Conservation (phyloP, 1,284 basidiomycete genomes). For the Somion occarium region DNA sequence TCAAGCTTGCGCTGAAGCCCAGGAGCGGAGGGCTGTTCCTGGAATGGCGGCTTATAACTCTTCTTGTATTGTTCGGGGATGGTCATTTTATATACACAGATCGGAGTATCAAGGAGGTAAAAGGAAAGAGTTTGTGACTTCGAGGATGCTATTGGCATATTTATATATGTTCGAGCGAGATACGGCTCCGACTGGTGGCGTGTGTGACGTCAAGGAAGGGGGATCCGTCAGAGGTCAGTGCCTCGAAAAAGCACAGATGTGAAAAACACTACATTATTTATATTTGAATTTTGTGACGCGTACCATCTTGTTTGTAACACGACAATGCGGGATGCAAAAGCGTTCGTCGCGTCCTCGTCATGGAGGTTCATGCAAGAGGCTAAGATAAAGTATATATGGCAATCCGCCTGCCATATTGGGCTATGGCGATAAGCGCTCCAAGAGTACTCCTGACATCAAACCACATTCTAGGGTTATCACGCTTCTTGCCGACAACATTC, state of each 20-base stretch:
- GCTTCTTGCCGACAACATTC: too few species aligned
- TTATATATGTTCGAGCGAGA: background rate
- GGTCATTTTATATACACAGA: conserved; percentile 8
- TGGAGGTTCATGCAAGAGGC: too few species aligned
- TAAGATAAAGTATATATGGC: too few species aligned
- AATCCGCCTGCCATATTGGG: too few species aligned
- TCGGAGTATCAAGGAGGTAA: background rate
- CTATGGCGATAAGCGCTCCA: too few species aligned
- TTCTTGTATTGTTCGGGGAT: conserved; percentile 26
- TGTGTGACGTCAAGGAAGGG: conserved; percentile 14
- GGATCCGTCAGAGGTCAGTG: background rate
- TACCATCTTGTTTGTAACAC: background rate
- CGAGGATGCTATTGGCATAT: too few species aligned
- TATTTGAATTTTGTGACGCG: too few species aligned
- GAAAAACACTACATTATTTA: too few species aligned
- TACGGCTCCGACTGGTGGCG: background rate
- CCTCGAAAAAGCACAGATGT: too few species aligned
- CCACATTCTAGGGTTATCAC: background rate
- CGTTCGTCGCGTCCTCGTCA: too few species aligned
- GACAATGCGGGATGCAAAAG: too few species aligned
- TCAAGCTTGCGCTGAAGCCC: conserved; percentile 28
- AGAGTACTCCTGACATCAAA: background rate
- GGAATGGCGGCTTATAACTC: conserved; percentile 29
- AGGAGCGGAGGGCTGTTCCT: conserved; percentile 22
- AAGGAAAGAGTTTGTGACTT: background rate